Percentiles rank a stretch among this genome's conserved stretches.
phyloP scores from a whole-genome alignment of 169 alveolate species.

The Eimeria tenella region DNA sequence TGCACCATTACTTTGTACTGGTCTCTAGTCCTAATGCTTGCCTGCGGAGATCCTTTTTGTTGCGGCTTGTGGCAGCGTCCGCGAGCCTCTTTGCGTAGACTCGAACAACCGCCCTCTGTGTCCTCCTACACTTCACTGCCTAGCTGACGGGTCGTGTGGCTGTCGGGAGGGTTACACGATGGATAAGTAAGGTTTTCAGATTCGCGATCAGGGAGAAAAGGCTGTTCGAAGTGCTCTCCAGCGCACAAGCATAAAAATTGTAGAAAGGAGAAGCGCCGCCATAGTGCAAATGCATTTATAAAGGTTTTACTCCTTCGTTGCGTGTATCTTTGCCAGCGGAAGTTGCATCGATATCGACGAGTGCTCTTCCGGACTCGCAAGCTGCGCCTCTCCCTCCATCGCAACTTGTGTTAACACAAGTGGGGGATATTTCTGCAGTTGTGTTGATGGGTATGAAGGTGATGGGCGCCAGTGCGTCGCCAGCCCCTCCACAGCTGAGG shows the following conservation, averaged over 20 bases:
- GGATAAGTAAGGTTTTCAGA: constrained; percentile 33
- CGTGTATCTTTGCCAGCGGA: neutral
- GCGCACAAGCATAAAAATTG: neutral
- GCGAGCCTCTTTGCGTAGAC: constrained; percentile 36
- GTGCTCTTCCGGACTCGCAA: constrained; percentile 77
- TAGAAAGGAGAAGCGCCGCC: too few species aligned
- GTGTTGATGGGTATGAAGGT: constrained; percentile 85
- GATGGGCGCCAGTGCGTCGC: constrained; percentile 81
- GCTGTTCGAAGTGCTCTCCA: neutral
- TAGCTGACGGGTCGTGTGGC: constrained; percentile 77
- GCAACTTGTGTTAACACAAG: constrained; percentile 83
- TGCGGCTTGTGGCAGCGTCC: constrained; percentile 8
- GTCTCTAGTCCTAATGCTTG: neutral
- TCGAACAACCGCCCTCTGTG: constrained; percentile 39
- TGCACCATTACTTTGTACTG: too few species aligned
- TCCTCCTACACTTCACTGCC: constrained; percentile 75
- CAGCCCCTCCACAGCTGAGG: constrained; percentile 68
- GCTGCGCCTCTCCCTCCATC: constrained; percentile 80
- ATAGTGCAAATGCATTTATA: too few species aligned
- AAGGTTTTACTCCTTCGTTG: too few species aligned
- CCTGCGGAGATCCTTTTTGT: neutral
- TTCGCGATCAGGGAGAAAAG: neutral
- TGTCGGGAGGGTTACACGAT: constrained; percentile 73
- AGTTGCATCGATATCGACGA: constrained; percentile 79
- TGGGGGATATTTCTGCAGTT: constrained; percentile 84